These are phyloP conservation scores for Nemania abortiva DNA, from an alignment of 2,329 filamentous ascomycete genomes.

Conservation along the genomic window DNA sequence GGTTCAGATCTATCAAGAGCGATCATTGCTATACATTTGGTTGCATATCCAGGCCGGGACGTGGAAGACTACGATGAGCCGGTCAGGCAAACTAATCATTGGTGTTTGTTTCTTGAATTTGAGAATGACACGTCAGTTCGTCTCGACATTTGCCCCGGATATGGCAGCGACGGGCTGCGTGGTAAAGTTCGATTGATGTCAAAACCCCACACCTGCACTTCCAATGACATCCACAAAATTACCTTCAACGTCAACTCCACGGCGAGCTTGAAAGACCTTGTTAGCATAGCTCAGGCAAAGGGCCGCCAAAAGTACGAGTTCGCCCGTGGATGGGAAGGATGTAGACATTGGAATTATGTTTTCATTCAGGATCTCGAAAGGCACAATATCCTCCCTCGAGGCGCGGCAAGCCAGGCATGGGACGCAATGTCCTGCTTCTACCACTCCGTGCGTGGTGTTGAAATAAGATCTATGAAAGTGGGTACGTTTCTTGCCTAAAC, in stretches of 20 bases:
- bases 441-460: neutral
- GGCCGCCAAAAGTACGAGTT: conserved; percentile 16
- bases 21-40: conserved; percentile 5
- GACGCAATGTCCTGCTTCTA: conserved; percentile 8
- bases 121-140: neutral
- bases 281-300: neutral
- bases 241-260: neutral
- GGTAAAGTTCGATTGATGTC: conserved; percentile 16
- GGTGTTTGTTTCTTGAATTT: conserved; percentile 17
- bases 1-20: neutral
- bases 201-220: neutral
- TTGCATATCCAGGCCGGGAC: conserved; percentile 3
- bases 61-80: neutral
- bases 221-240: neutral
- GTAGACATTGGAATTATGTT: conserved; percentile 15
- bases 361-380: conserved; percentile 20
- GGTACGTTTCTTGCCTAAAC: conserved; percentile 5
- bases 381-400: neutral
- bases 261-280: neutral
- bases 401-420: neutral
- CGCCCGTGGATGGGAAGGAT: conserved; percentile 3
- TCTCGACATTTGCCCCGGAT: conserved; percentile 21
- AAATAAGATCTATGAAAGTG: neutral
- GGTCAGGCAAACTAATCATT: conserved; percentile 4
- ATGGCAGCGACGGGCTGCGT: conserved; percentile 16